Conservation (phyloP, 805 yeast species). For the Pichia heedii region DNA sequence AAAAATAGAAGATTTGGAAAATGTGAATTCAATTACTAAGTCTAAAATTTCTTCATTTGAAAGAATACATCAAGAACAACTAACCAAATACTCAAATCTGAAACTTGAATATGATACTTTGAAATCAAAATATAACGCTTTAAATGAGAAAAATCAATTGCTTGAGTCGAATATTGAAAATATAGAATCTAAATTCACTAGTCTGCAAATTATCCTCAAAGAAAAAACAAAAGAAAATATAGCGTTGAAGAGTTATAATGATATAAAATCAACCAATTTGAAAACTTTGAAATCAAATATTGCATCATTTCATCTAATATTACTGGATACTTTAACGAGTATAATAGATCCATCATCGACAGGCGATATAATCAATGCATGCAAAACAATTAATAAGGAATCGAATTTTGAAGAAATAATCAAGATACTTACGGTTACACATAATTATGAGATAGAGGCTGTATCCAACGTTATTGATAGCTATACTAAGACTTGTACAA, state of each 20-base stretch:
- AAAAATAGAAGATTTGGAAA: background rate
- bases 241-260: background rate
- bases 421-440: conserved; percentile 6
- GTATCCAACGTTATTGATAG: conserved; percentile 4
- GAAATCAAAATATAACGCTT: background rate
- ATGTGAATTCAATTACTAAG: background rate
- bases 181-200: background rate
- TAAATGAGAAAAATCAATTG: background rate
- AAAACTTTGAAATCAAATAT: background rate
- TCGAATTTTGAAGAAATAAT: background rate
- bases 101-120: background rate
- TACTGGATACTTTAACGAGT: background rate
- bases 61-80: background rate
- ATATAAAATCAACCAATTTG: background rate
- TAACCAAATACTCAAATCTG: background rate
- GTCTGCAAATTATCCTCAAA: background rate
- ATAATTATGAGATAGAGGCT: conserved; percentile 6
- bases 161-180: background rate
- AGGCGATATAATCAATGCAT: background rate
- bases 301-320: background rate
- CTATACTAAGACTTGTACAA: background rate
- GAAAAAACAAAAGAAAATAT: background rate
- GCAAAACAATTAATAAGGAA: background rate
- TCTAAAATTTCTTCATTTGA: background rate
- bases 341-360: conserved; percentile 5